Evolutionary conservation across 441 rosid species (phyloP), one percentile per base, ranked within the genome.

Genomic region (Euphorbia schlechtendalii): DNA sequence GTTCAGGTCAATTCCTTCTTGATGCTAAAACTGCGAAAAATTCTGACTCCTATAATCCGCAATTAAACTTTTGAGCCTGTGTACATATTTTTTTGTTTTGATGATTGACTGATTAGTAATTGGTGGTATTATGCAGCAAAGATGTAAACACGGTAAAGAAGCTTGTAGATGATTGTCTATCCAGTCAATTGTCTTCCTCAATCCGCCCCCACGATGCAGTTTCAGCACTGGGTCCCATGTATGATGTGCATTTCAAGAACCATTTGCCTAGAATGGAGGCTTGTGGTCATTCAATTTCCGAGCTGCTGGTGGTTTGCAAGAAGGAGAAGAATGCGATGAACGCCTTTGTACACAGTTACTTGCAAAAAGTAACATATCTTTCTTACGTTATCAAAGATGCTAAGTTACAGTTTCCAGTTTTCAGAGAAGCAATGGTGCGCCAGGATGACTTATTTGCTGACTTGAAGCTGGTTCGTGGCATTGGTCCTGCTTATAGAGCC

Each of bases 171-270:
- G 98, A 92, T 70, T 89, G 97, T 71, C 80, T 92, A 69, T 85
- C 96, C 70, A 65, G 82, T 72, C 91, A 84, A 59, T 57, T 86
- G 59, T 85, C 99, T 59, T 85, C 98, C 63, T 89, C 99, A 25
- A 82, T 88, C 49, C 97, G 99, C 38, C 99, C 98, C 65, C 99
- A 95, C 63, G 98, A 92, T 81, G 98, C 97, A 60, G 99, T 95
- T 78, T 89, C 98, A 49, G 99, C 98, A 32, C 82, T 95, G 74
- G 98, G 99, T 76, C 98, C 91, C 67, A 89, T 95, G 98, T 92
- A 92, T 75, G 97, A 95, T 75, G 90, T 85, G 73, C 99, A 95
- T 73, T 95, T 86, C 70, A 89, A 89, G 80, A 86, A 72, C 77
- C 97, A 89, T 72, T 89, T 95, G 45, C 97, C 99, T 25, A 88